These are phyloP conservation scores for Scheffersomyces coipomensis DNA, from an alignment of 805 yeast genomes.

Conservation along the genomic window DNA sequence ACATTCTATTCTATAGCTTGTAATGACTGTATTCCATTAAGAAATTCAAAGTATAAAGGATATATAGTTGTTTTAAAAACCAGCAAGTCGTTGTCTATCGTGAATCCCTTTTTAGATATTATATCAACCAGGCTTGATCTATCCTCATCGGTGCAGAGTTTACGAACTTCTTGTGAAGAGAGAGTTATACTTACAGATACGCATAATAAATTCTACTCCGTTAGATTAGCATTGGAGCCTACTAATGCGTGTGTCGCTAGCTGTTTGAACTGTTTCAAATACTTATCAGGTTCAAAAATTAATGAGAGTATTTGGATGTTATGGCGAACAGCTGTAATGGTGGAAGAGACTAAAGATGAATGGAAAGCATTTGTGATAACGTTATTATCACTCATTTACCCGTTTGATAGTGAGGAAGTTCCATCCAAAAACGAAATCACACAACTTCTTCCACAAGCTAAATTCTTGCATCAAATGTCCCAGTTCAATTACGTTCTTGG, in stretches of 20 bases:
- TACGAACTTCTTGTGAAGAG: slow-evolving; percentile 28
- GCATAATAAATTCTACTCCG: slow-evolving; percentile 17
- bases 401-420: slow-evolving; percentile 30
- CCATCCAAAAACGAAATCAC: slow-evolving; percentile 26
- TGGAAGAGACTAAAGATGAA: slow-evolving; percentile 44
- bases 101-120: slow-evolving; percentile 59
- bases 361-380: slow-evolving; percentile 62
- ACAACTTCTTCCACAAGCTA: slow-evolving; percentile 28
- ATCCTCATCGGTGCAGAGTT: slow-evolving; percentile 16
- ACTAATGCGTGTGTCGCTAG: slow-evolving; percentile 37
- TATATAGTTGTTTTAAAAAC: slow-evolving; percentile 42
- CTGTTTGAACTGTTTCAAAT: slow-evolving; percentile 50
- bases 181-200: slow-evolving; percentile 22
- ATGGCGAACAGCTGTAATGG: slow-evolving; percentile 57
- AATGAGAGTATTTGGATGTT: slow-evolving; percentile 58
- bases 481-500: slow-evolving; percentile 39
- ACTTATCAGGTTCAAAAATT: slow-evolving; percentile 56
- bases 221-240: slow-evolving; percentile 46
- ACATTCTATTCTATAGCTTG: slow-evolving; percentile 26
- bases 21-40: slow-evolving; percentile 40
- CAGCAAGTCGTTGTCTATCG: slow-evolving; percentile 34
- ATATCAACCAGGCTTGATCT: slow-evolving; percentile 28
- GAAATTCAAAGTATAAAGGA: slow-evolving; percentile 37
- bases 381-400: slow-evolving; percentile 48
- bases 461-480: slow-evolving; percentile 21